Conservation (phyloP, 164 flowering plant genomes). For the Protea cynaroides region DNA sequence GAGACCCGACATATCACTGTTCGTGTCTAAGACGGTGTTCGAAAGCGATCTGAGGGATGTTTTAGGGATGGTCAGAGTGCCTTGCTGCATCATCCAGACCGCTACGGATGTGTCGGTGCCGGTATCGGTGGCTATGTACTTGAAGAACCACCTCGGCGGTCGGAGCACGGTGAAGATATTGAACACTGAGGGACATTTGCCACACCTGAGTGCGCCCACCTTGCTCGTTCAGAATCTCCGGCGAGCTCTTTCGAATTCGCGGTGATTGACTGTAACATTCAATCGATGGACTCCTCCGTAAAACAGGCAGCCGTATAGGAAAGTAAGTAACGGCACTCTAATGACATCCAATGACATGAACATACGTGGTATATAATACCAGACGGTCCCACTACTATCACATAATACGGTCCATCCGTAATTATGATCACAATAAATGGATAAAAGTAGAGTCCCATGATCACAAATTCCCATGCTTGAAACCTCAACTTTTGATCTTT, state of each 20-base stretch:
- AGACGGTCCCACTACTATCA: too few relatives aligned
- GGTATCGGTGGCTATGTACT: conserved; percentile 57
- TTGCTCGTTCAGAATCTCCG: conserved; percentile 50
- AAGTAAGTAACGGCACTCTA: too few relatives aligned
- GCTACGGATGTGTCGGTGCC: conserved; percentile 78
- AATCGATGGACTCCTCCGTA: too few relatives aligned
- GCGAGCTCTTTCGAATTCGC: conserved; percentile 57
- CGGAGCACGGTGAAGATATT: conserved; percentile 58
- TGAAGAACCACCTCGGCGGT: conserved; percentile 67
- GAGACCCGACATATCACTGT: conserved; percentile 88
- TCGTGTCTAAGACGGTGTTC: conserved; percentile 60
- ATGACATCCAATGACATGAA: too few relatives aligned
- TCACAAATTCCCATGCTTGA: too few relatives aligned
- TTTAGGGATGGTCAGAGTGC: conserved; percentile 66
- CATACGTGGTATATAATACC: too few relatives aligned
- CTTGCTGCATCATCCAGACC: conserved; percentile 83
- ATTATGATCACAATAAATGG: too few relatives aligned
- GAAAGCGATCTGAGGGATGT: conserved; percentile 63
- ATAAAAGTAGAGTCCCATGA: too few relatives aligned
- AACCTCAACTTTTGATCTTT: too few relatives aligned
- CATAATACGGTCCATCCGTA: too few relatives aligned
- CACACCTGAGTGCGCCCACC: conserved; percentile 78
- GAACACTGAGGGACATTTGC: conserved; percentile 81
- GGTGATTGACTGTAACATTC: conserved; percentile 19
- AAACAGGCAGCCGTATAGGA: too few relatives aligned